A percentile compares a stretch with the other conserved stretches of the same genome.
Evolutionary conservation across 1,284 basidiomycete genomes (phyloP).

Genomic region (Cryptococcus floricola): DNA sequence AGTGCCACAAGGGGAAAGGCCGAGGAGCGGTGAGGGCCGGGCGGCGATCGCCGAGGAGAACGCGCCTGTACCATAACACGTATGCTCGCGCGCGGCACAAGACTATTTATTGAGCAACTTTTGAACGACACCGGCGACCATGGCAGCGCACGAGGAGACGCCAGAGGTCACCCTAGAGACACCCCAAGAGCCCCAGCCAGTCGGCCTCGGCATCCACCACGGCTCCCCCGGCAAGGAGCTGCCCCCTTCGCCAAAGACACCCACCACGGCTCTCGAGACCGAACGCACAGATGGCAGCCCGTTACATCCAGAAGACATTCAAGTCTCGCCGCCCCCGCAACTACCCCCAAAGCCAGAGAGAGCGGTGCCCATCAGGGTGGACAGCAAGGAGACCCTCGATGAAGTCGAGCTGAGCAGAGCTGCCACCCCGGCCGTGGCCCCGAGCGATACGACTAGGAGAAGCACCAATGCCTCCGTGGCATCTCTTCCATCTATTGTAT

Average conservation of each 20-base stretch:
- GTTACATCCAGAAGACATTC: slow-evolving; percentile 2
- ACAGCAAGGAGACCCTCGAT: slow-evolving; percentile 22
- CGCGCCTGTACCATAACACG: too few relatives aligned
- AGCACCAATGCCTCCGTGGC: slow-evolving; percentile 11
- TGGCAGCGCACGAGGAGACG: not conserved
- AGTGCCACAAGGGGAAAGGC: not conserved
- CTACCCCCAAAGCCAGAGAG: slow-evolving; percentile 17
- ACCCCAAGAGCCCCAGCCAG: not conserved
- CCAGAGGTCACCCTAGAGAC: not conserved
- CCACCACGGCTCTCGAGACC: not conserved
- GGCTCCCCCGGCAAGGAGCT: slow-evolving; percentile 18
- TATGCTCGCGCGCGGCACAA: too few relatives aligned
- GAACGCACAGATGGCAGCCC: not conserved
- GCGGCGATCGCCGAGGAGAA: too few relatives aligned
- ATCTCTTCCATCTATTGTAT: slow-evolving; percentile 23
- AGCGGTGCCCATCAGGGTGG: slow-evolving; percentile 6
- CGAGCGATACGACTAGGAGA: not conserved
- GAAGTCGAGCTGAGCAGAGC: slow-evolving; percentile 27
- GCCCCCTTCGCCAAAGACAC: slow-evolving; percentile 11
- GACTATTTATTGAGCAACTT: too few relatives aligned
- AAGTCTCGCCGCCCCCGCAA: slow-evolving; percentile 13
- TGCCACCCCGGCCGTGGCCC: slow-evolving; percentile 14
- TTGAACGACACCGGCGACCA: too few relatives aligned
- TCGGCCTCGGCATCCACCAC: slow-evolving; percentile 17
- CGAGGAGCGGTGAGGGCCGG: not conserved